A percentile compares a stretch with the other conserved stretches of the same genome.
Conservation (phyloP, 306 rosid species). For the Sicyos baderoa region DNA sequence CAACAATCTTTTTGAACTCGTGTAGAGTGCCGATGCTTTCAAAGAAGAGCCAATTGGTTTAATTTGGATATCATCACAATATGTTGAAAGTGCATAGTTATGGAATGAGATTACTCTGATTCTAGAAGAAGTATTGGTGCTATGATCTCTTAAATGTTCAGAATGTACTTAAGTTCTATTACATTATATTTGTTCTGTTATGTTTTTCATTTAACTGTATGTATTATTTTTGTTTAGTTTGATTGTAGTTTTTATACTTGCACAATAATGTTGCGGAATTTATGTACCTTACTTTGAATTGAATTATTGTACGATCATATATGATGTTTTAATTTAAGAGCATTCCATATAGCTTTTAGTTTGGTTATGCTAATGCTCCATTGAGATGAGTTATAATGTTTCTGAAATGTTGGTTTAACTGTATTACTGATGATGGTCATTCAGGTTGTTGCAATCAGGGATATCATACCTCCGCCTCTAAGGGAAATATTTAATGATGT, state of each 20-base stretch:
- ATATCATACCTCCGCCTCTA: constrained; percentile 87
- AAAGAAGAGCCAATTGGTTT: not conserved
- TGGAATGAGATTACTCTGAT: not conserved
- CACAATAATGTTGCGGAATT: constrained; percentile 1
- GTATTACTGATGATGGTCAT: constrained; percentile 10
- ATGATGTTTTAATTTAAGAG: not conserved
- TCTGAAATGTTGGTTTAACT: not conserved
- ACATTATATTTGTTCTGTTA: not conserved
- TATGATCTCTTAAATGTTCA: not conserved
- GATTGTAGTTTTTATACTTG: constrained; percentile 2
- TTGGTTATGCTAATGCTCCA: not conserved
- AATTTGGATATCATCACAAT: constrained; percentile 9
- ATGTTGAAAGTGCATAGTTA: not conserved
- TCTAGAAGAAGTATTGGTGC: not conserved
- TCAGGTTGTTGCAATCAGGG: constrained; percentile 90
- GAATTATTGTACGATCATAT: not conserved
- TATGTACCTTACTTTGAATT: not conserved
- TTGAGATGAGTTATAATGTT: constrained; percentile 2
- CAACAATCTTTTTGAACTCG: not conserved
- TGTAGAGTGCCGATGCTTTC: not conserved
- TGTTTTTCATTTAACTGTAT: not conserved
- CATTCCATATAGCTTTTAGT: not conserved
- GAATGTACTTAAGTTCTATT: not conserved
- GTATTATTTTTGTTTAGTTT: not conserved
- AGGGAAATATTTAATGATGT: constrained; percentile 75